Percentiles rank a stretch among this genome's conserved stretches.
phyloP scores from a whole-genome alignment of 164 flowering plant species.

The Vitis vinifera region ASM3070453v1 NC_081807.1:1995001-1995500 shows the following conservation, averaged over 20 bases:
- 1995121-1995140: constrained; percentile 78
- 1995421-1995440: too few species aligned
- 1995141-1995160: constrained; percentile 71
- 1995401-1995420: too few species aligned
- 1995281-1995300: too few species aligned
- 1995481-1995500: too few species aligned
- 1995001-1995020: too few species aligned
- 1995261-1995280: neutral
- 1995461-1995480: too few species aligned
- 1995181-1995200: neutral
- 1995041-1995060: constrained; percentile 8
- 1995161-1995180: neutral
- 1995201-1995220: neutral
- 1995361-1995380: too few species aligned
- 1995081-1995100: constrained; percentile 89
- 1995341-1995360: too few species aligned
- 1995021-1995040: neutral
- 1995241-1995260: constrained; percentile 3
- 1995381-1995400: too few species aligned
- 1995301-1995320: too few species aligned
- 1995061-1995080: constrained; percentile 91
- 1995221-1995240: neutral
- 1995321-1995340: too few species aligned
- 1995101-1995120: constrained; percentile 94
- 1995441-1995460: too few species aligned